A percentile compares a stretch with the other conserved stretches of the same genome.
Evolutionary conservation across 192 early-diverging fungal genomes (phyloP).

Genomic region (Coemansia javaensis): DNA sequence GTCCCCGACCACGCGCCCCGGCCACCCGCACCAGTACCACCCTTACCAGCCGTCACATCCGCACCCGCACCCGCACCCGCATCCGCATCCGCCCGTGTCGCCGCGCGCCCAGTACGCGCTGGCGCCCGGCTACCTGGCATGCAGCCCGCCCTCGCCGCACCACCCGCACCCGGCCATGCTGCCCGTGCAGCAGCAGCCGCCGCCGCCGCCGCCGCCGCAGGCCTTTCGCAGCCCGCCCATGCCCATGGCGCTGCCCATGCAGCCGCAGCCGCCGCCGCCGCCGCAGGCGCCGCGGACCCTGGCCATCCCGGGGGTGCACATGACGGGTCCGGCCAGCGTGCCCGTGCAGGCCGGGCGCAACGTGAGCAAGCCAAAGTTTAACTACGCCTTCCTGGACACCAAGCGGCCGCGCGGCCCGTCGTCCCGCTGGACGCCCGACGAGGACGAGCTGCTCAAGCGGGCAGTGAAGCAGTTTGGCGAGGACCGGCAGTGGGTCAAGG

Average conservation of each 20-base stretch:
- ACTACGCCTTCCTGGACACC: constrained; percentile 45
- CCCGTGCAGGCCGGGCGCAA: constrained; percentile 12
- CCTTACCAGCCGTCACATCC: constrained; percentile 8
- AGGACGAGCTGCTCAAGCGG: constrained; percentile 36
- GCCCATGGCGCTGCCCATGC: not conserved
- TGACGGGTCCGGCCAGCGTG: not conserved
- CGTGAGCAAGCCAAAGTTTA: constrained; percentile 48
- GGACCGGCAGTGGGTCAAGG: constrained; percentile 51
- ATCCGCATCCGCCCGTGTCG: constrained; percentile 5
- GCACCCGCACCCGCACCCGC: constrained; percentile 9
- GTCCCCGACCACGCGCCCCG: constrained; percentile 17
- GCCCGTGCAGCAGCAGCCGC: constrained; percentile 8
- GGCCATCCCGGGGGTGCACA: constrained; percentile 7
- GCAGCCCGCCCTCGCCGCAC: constrained; percentile 5
- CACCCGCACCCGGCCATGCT: not conserved
- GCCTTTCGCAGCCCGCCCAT: too few relatives aligned
- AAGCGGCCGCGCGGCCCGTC: constrained; percentile 46
- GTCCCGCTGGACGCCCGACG: constrained; percentile 36
- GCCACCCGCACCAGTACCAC: constrained; percentile 14
- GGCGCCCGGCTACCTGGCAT: constrained; percentile 26
- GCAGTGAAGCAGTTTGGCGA: constrained; percentile 45
- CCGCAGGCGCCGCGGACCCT: constrained; percentile 4
- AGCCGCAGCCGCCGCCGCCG: constrained; percentile 4
- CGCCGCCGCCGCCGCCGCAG: not conserved
- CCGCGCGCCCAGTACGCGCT: constrained; percentile 18